Base-by-base conservation (phyloP, 768 basidiomycete species). In the Mycena chlorophos region DNA sequence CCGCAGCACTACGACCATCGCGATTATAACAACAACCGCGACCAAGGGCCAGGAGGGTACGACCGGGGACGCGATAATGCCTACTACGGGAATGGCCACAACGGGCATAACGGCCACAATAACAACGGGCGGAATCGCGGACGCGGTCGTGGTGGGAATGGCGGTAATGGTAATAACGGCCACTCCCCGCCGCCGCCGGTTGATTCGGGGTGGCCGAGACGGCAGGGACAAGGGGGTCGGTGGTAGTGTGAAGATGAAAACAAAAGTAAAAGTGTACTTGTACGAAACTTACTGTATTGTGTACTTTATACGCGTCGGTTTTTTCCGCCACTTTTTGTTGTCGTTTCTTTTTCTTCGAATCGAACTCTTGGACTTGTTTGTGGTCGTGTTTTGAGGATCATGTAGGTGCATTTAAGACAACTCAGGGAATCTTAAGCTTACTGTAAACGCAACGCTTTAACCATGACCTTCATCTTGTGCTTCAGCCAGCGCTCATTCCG, bases 191-290 rank as follows among this genome's bases (percentile, higher is more conserved):
- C 72, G 38, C 64, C 75, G 38, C 70, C 81, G 30, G 70, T 79
- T 17, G 86, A 88, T 62, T 76, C 81, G 28, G 83, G 83, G 1
- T 87, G 85, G 85, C 79, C 80, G 71, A 54, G 69, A 72, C n/a
- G 71, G 71, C 69, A 67, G 52, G 60, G 65, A 22, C 56, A 58
- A 10, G 61, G 62, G 23, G 49, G 55, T 13, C 55, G 64, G 37
- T 63, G 60, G 59, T 51, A 61, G 51, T 58, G 56, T 52, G 31
- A 4, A 30, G 22, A 20, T 10, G 8, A 20, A 6, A 10, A 10
- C 10, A 20, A 31, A 4, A 5, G 5, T 12, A n/a, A n/a, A 31
- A 49, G 23, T 49, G 48, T 49, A 49, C 48, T 42, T 42, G 40
- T 42, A 42, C 40, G 13, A 10, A 10, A 10, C 13, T 45, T 29